Evolutionary conservation across 495 filamentous ascomycete species (phyloP), one percentile per base, ranked within the genome.

Genomic region (Aspergillus bridgeri): DNA sequence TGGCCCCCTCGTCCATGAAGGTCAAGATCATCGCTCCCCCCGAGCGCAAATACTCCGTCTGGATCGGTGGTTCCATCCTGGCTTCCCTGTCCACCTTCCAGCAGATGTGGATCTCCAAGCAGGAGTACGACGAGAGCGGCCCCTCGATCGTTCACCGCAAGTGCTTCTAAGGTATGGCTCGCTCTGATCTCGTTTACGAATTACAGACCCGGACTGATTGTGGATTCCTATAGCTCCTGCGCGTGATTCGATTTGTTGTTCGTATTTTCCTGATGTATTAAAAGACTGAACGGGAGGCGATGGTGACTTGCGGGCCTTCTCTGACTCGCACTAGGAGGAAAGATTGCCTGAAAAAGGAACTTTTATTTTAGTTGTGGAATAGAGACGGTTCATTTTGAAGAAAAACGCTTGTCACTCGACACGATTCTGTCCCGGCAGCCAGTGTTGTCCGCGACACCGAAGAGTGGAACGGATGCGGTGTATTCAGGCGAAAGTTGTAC

Each of bases 71-170:
- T 86, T 98, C 94, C 77, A 98, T 98, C 76, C 81, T 98, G 73
- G 94, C 94, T 64, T 98, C 94, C 61, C 90, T 98, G 63, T 98
- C 94, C 58, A 98, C 94, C 80, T 98, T 98, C 92, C 94, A 98
- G 82, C 94, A 98, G 83, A 98, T 98, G 95, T 98, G 94, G 94
- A 98, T 98, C 88, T 98, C 94, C 63, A 98, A 98, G 90, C 94
- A 98, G 83, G 94, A 98, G 85, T 98, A 98, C 86, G 94, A 98
- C 81, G 94, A 98, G 89, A 92, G 87, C 76, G 94, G 94, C 78
- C 94, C 94, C 69, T 96, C 92, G 68, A 98, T 98, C 74, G 94
- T 98, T 66, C 94, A 98, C 88, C 92, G 94, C 90, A 98, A 98
- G 90, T 98, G 92, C 89, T 96, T 96, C 89, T 96, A 96, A 96